These are phyloP conservation scores for Boletus sp. DNA, from an alignment of 1,284 basidiomycete genomes.

Conservation along the genomic window DNA sequence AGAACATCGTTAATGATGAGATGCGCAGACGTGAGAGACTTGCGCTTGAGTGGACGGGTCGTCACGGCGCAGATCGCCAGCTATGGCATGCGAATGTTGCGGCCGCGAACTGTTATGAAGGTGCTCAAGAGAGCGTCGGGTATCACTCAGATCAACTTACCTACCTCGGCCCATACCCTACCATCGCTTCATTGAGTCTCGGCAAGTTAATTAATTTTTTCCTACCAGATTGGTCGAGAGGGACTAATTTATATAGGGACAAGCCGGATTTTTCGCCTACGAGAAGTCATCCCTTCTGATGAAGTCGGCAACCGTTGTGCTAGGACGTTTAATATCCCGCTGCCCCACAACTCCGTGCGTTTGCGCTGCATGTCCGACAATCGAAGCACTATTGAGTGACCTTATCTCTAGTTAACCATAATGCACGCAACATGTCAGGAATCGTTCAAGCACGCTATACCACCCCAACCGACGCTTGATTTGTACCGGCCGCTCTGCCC, in stretches of 20 bases:
- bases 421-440: constrained; percentile 94
- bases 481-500: constrained; percentile 66
- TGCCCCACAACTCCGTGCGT: constrained; percentile 80
- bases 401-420: constrained; percentile 58
- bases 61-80: constrained; percentile 30
- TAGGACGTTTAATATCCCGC: constrained; percentile 78
- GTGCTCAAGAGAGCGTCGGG: constrained; percentile 80
- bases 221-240: neutral
- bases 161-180: constrained; percentile 86
- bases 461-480: constrained; percentile 73
- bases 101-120: constrained; percentile 88
- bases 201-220: constrained; percentile 43
- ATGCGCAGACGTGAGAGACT: constrained; percentile 60
- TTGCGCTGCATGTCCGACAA: constrained; percentile 3
- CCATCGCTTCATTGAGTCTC: constrained; percentile 91
- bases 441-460: constrained; percentile 80
- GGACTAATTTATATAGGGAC: constrained; percentile 48
- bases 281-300: constrained; percentile 65
- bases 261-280: constrained; percentile 69
- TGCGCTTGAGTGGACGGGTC: constrained; percentile 67
- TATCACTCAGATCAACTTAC: constrained; percentile 79
- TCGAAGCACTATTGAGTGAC: neutral
- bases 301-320: constrained; percentile 53
- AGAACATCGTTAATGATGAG: constrained; percentile 73
- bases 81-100: constrained; percentile 88